Evolutionary conservation across 345 rosid species (phyloP), one percentile per base, ranked within the genome.

Genomic region (Brassica cretica): DNA sequence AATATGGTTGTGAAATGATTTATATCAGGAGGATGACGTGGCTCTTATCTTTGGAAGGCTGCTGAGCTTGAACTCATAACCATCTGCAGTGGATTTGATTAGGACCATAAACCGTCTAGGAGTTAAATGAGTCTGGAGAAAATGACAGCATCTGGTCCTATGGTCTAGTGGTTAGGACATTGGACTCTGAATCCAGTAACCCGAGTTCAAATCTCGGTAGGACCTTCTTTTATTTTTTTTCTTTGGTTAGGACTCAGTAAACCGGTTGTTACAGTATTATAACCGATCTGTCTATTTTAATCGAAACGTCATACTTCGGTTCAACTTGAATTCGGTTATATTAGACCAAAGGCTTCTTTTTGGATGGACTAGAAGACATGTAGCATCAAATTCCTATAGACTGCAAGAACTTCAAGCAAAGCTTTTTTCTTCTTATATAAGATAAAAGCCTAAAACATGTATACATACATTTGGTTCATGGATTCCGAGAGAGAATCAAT

Each of bases 171-270:
- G 97, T 92, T 14, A 88, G 96, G 93, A 89, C 93, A 89, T 92
- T 89, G 90, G 97, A 91, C 93, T 89, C 89, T 89, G 95, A 89
- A 92, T 94, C 92, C 92, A 89, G 89, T 91, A 91, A 89, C 97
- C 95, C 93, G 93, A 91, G 92, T 92, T 94, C 98, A 89, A 87
- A 11, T 91, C 90, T 94, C 93, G 92, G 92, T 90, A 84, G 93
- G 90, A 89, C 95, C 89, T 93, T 30, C 35, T 46, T 68, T 73
- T 2, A 46, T 46, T 2, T 0, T 35, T 41, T 51, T 51, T 18
- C 4, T 53, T 53, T 53, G 0, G 3, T 53, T 53, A 53, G 24
- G 24, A 6, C 1, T 16, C 10, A 16, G 60, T 7, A 53, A 16
- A 16, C 24, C 60, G 60, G 60, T 16, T 53, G 8, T 53, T 2